Evolutionary conservation across 1,284 basidiomycete genomes (phyloP).

Genomic region (Heimioporus retisporus): DNA sequence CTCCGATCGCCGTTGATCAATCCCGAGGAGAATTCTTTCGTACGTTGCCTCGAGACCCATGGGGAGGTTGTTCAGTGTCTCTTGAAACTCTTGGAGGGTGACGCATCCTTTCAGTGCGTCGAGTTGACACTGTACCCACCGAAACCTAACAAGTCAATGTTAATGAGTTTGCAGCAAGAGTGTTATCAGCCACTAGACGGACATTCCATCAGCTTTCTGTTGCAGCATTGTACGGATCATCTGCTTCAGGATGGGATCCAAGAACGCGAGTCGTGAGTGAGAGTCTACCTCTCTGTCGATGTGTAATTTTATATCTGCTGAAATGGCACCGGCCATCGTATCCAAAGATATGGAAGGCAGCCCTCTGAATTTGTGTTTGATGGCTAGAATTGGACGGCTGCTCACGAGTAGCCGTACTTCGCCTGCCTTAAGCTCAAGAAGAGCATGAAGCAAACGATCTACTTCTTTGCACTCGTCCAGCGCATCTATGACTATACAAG

Average conservation of each 20-base stretch:
- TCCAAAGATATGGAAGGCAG: conserved; percentile 9
- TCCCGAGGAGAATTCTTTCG: conserved; percentile 12
- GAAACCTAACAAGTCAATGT: conserved; percentile 5
- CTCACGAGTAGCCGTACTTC: conserved; percentile 8
- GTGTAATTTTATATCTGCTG: conserved; percentile 12
- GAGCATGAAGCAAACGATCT: conserved; percentile 8
- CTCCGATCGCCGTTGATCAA: conserved; percentile 1
- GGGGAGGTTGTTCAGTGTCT: conserved; percentile 10
- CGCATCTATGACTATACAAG: conserved; percentile 18
- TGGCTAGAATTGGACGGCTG: conserved; percentile 11
- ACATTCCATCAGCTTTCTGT: conserved; percentile 22
- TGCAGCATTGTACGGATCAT: neutral
- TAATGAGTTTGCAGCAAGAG: neutral
- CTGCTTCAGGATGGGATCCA: conserved; percentile 5
- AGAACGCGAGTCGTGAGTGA: conserved; percentile 4
- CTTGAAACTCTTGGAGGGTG: conserved; percentile 4
- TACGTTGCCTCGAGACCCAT: conserved; percentile 16
- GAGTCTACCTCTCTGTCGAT: conserved; percentile 16
- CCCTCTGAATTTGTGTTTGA: conserved; percentile 4
- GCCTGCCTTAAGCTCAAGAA: neutral
- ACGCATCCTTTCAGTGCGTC: conserved; percentile 16
- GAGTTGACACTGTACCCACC: conserved; percentile 20
- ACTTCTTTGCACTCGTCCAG: conserved; percentile 21
- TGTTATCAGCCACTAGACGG: neutral
- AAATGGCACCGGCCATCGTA: conserved; percentile 1